phyloP scores from a whole-genome alignment of 108 stramenopile genomes.

The Fragilaria crotonensis region DNA sequence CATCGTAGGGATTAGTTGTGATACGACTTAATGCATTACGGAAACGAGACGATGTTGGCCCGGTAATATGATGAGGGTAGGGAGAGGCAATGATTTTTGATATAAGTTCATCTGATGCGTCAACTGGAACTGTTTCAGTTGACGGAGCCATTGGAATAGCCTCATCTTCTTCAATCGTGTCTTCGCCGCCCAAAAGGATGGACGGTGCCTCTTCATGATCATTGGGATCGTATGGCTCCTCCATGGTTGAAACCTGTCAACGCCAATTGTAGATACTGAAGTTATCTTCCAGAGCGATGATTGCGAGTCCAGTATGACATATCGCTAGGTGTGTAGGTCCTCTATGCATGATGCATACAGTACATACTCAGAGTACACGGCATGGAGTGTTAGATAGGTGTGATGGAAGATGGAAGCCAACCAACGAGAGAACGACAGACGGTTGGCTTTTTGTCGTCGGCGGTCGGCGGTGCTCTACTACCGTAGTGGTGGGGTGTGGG shows the following conservation, averaged over 20 bases:
- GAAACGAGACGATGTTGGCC: constrained; percentile 65
- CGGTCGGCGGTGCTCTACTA: no score
- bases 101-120: constrained; percentile 12
- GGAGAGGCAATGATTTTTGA: constrained; percentile 52
- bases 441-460: no score
- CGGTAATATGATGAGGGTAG: constrained; percentile 64
- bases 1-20: constrained; percentile 48
- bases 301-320: no score
- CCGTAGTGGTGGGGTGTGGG: no score
- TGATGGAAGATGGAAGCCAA: no score
- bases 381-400: no score
- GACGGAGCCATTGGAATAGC: constrained; percentile 1
- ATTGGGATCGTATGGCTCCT: not conserved
- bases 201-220: not conserved
- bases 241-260: constrained; percentile 2
- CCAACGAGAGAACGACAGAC: no score
- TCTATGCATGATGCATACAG: no score
- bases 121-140: not conserved
- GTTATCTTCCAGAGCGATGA: no score
- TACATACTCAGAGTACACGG: no score
- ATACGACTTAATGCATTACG: constrained; percentile 78
- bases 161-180: constrained; percentile 43
- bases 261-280: no score
- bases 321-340: no score
- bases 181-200: constrained; percentile 30